Base-by-base conservation (phyloP, 2,329 filamentous ascomycete genomes). In the Colletotrichum cordylinicola region DNA sequence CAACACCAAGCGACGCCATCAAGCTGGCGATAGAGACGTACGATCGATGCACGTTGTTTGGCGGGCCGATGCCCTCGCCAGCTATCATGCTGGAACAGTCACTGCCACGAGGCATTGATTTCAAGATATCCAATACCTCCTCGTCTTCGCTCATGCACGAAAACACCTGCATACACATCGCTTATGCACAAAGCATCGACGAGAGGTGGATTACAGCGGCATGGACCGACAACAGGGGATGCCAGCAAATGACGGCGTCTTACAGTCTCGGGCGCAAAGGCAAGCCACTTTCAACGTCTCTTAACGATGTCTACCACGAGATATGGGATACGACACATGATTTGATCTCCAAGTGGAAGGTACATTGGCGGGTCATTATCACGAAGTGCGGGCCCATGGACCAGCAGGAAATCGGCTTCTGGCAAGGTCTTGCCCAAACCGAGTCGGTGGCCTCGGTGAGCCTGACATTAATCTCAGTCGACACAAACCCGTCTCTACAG, bases 201-300 rank as follows among this genome's bases (percentile, higher is more conserved):
- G 91, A 93, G 24, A 88, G 93, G 10, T 98, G 95, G 95, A 86
- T 97, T 48, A 93, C 93, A 15, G 94, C 92, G 8, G 93, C 94
- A 1, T 98, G 95, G 95, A 95, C 93, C 2, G 94, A 98, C 81
- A 95, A 92, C 78, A 90, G 91, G 31, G 95, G 95, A 3, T 91
- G 91, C 75, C 91, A 94, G 76, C 94, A 96, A 82, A 91, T 93
- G 78, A 94, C 90, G 18, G 90, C 92, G 1, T 93, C 94, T 0
- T 96, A 96, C 83, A 95, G 93, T 79, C 86, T 96, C 60, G 87
- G 91, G 18, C 87, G 93, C 76, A 89, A 91, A 84, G 87, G 90
- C 79, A 87, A 89, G 70, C 82, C 87, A 2, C 81, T 90, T 4
- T 86, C 89, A 9, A 89, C 87, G 16, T 81, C 86, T 2, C 91